Conservation (phyloP, 345 rosid genomes). For the Populus davidiana region DNA sequence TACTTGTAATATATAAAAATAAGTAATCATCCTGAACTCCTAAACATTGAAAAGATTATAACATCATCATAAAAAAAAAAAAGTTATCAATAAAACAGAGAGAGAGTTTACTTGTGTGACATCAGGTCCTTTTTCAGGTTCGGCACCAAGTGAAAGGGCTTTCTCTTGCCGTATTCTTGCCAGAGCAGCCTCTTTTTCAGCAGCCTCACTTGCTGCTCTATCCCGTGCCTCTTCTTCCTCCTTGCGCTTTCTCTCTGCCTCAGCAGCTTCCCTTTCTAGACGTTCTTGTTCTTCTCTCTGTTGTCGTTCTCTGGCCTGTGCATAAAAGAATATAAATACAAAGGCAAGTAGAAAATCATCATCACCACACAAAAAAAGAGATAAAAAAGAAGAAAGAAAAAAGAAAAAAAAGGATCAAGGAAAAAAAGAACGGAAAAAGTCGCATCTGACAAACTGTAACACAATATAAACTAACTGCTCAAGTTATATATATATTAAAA, state of each 20-base stretch:
- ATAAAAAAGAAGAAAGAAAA: neutral
- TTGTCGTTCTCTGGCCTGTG: constrained; percentile 83
- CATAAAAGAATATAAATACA: neutral
- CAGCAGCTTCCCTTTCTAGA: constrained; percentile 83
- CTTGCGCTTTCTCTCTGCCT: constrained; percentile 76
- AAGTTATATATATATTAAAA: neutral
- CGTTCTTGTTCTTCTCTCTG: constrained; percentile 84
- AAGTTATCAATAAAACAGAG: neutral
- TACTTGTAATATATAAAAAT: neutral
- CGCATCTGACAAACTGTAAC: neutral
- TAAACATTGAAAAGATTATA: neutral
- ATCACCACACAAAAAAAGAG: neutral
- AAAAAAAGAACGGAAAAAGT: neutral
- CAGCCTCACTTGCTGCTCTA: constrained; percentile 83
- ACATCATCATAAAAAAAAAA: neutral
- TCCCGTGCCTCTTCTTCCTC: constrained; percentile 92
- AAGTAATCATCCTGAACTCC: neutral
- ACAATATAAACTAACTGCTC: neutral
- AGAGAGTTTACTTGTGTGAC: constrained; percentile 68
- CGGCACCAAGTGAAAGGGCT: constrained; percentile 74
- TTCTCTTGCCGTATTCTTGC: constrained; percentile 83
- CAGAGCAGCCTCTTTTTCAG: constrained; percentile 72
- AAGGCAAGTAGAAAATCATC: neutral
- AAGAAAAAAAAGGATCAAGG: neutral
- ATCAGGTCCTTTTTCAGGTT: constrained; percentile 87